Conservation (phyloP, 1,284 basidiomycete genomes). For the Sphaerobolus stellatus region DNA sequence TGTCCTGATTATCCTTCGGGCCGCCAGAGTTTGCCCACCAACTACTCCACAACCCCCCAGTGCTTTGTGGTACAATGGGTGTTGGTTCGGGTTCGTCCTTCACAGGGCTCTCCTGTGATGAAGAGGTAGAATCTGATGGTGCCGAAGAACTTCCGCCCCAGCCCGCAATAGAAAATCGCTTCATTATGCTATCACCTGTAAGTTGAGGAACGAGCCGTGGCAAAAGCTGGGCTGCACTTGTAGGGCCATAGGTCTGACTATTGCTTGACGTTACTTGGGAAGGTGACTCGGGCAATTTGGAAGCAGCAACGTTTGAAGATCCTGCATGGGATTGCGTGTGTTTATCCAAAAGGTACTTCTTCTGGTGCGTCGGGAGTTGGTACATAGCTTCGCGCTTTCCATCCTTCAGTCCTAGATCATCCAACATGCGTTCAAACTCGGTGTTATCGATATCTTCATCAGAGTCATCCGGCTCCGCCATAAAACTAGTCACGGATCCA, state of each 20-base stretch:
- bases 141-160: slow-evolving; percentile 50
- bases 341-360: slow-evolving; percentile 66
- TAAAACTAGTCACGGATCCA: background rate
- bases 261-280: slow-evolving; percentile 23
- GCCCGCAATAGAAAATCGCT: slow-evolving; percentile 69
- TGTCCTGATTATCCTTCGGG: slow-evolving; percentile 36
- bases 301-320: slow-evolving; percentile 28
- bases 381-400: slow-evolving; percentile 67
- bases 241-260: slow-evolving; percentile 59
- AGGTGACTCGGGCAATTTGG: slow-evolving; percentile 33
- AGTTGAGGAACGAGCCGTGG: slow-evolving; percentile 65
- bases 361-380: slow-evolving; percentile 61
- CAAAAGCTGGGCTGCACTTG: slow-evolving; percentile 52
- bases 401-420: slow-evolving; percentile 73
- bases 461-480: slow-evolving; percentile 15
- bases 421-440: slow-evolving; percentile 66
- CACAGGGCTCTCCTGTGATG: slow-evolving; percentile 32
- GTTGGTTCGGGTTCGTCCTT: slow-evolving; percentile 27
- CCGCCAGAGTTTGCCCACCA: slow-evolving; percentile 72
- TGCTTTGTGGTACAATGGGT: slow-evolving; percentile 61
- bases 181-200: slow-evolving; percentile 68
- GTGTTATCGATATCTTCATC: slow-evolving; percentile 45
- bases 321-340: slow-evolving; percentile 37
- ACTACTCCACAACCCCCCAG: slow-evolving; percentile 71
- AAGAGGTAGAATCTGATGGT: slow-evolving; percentile 35